Base-by-base conservation (phyloP, 495 filamentous ascomycete genomes). In the Penicillium longicatenatum region DNA sequence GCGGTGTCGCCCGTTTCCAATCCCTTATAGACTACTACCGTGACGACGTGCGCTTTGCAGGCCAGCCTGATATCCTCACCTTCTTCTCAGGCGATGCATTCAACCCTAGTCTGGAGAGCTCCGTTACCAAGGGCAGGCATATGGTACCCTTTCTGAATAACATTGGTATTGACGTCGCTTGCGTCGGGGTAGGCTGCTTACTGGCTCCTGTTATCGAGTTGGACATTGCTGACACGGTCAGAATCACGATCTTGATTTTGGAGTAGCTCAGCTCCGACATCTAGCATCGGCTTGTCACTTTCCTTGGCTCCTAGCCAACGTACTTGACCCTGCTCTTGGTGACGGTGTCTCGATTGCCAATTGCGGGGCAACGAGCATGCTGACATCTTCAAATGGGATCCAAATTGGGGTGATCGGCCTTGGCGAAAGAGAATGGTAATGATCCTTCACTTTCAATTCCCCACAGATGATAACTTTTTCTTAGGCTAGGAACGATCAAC, bases 201-300 rank as follows among this genome's bases (percentile, higher is more conserved):
- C 11, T 46, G 21, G n/a, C 39, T 58, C 7, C n/a, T 22, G 33
- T 41, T 29, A 21, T 4, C 30, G 45, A 45, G 29, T 6, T 31
- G 46, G 45, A 22, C 20, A 55, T 42, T 52, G 57, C 60, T 65
- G 35, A 66, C 53, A 29, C 58, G 12, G 29, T 50, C 57, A 86
- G 82, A 97, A 97, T 67, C 92, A 97, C 70, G 92, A 97, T 67
- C 84, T 97, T 37, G 92, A 97, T 70, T 97, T 97, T 65, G 92
- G 92, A n/a, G 88, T 93, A 19, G 70, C 76, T 10, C 91, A 95
- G 66, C 89, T 90, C 67, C 82, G 80, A 20, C 79, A 93, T 67
- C 73, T 97, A 19, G 81, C 85, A 8, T 26, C 26, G 76, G 78
- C 6, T 85, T 94, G 91, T 76, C 77, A 78, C 19, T 97, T 97